Conservation (phyloP, 2,329 filamentous ascomycete species). For the Diaporthe sp. region DNA sequence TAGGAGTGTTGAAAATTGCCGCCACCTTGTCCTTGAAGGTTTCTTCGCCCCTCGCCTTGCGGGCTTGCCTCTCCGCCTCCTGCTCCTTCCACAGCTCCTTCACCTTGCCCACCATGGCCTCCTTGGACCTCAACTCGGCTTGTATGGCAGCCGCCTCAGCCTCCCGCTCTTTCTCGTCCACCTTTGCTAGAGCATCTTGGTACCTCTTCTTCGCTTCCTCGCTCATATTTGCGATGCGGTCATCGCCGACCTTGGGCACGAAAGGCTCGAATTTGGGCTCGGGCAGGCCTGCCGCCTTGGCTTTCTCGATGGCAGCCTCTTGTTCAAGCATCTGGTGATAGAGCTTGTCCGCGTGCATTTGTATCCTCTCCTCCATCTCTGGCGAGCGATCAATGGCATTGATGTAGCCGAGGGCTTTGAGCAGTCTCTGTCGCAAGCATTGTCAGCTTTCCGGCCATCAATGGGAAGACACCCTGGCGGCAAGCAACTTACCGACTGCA, state of each 20-base stretch:
- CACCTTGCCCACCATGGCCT: constrained; percentile 67
- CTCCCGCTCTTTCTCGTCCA: constrained; percentile 67
- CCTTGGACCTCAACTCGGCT: constrained; percentile 70
- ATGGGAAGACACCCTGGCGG: background rate
- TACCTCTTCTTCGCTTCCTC: constrained; percentile 62
- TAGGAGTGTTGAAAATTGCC: constrained; percentile 40
- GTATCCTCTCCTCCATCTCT: constrained; percentile 85
- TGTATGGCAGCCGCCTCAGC: constrained; percentile 73
- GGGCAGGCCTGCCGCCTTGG: constrained; percentile 69
- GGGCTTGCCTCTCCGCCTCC: constrained; percentile 61
- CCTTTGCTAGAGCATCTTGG: constrained; percentile 66
- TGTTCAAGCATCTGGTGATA: constrained; percentile 89
- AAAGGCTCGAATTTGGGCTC: constrained; percentile 69
- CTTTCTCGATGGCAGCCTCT: constrained; percentile 78
- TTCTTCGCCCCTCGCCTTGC: constrained; percentile 66
- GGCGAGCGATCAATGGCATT: constrained; percentile 71
- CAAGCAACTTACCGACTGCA: constrained; percentile 75
- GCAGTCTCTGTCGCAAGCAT: constrained; percentile 70
- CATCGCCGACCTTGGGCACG: constrained; percentile 50
- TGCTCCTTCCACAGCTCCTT: constrained; percentile 66
- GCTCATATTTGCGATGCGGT: constrained; percentile 45
- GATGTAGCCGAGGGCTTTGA: constrained; percentile 91
- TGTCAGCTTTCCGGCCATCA: background rate
- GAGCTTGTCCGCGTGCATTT: constrained; percentile 93
- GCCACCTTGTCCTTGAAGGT: constrained; percentile 54